A percentile compares a stretch with the other conserved stretches of the same genome.
Conservation (phyloP, 768 basidiomycete species). For the Lactifluus subvellereus region DNA sequence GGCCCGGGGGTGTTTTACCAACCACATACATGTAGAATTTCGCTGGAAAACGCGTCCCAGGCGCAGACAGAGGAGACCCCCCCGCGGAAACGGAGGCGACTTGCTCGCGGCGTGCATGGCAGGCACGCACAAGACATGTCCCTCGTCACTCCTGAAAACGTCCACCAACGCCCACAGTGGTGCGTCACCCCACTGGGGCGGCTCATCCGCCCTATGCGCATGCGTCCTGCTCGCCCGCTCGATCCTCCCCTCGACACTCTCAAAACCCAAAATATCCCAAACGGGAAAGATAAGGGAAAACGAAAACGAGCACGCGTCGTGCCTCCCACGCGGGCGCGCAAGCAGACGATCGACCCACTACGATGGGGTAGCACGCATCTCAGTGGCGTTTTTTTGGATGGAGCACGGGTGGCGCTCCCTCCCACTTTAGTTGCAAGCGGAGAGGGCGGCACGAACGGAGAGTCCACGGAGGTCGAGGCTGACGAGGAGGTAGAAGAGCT, state of each 20-base stretch:
- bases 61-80: constrained; percentile 29
- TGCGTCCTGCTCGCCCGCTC: constrained; percentile 64
- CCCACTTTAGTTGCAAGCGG: constrained; percentile 19
- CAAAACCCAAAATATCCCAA: constrained; percentile 24
- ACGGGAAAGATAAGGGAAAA: constrained; percentile 29
- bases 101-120: constrained; percentile 34
- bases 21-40: constrained; percentile 28
- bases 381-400: constrained; percentile 59
- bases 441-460: background rate
- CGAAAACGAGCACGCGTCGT: constrained; percentile 41
- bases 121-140: constrained; percentile 58
- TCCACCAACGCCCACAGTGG: constrained; percentile 53
- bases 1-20: too few relatives aligned
- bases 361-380: constrained; percentile 65
- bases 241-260: constrained; percentile 11
- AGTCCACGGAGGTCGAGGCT: constrained; percentile 5
- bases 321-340: constrained; percentile 53
- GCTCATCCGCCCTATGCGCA: constrained; percentile 58
- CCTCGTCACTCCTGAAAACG: constrained; percentile 54
- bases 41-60: constrained; percentile 33
- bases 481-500: constrained; percentile 18
- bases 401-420: background rate
- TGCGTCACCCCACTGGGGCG: constrained; percentile 60
- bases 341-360: constrained; percentile 65
- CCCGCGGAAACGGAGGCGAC: constrained; percentile 41